These are phyloP conservation scores for Bipolaris sorokiniana DNA, from an alignment of 2,329 filamentous ascomycete species.

Conservation along the genomic window DNA sequence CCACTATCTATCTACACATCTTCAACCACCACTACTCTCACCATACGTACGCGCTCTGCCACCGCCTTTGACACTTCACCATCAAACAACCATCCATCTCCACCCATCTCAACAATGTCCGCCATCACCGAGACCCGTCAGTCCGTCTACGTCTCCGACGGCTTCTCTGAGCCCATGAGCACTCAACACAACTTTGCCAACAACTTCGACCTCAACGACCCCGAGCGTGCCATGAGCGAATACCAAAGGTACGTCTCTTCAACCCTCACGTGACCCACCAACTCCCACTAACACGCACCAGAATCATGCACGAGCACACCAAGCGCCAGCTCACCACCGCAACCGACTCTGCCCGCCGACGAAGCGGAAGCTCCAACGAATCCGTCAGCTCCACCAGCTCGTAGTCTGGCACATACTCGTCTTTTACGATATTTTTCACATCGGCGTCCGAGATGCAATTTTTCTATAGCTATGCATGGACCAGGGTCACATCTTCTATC, in stretches of 20 bases:
- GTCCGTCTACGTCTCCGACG: slow-evolving; percentile 47
- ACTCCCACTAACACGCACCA: slow-evolving; percentile 28
- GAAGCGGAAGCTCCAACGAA: slow-evolving; percentile 29
- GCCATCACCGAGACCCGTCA: slow-evolving; percentile 26
- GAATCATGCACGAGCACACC: slow-evolving; percentile 59
- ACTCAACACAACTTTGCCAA: slow-evolving; percentile 54
- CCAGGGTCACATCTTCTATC: slow-evolving; percentile 2
- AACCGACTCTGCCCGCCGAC: slow-evolving; percentile 53
- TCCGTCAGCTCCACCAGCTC: slow-evolving; percentile 31
- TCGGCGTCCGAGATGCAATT: slow-evolving; percentile 11
- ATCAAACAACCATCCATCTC: background rate
- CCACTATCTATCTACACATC: background rate
- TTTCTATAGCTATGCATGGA: slow-evolving; percentile 10
- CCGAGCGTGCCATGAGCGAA: slow-evolving; percentile 47
- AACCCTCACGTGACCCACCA: background rate
- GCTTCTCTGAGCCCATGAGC: slow-evolving; percentile 50
- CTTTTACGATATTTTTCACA: background rate
- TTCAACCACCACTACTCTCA: background rate
- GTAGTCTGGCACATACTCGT: slow-evolving; percentile 9
- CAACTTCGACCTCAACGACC: slow-evolving; percentile 52
- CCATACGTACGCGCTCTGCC: background rate
- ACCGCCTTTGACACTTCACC: background rate
- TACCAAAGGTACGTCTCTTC: slow-evolving; percentile 52
- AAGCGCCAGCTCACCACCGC: slow-evolving; percentile 56
- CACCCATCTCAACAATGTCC: slow-evolving; percentile 26